Base-by-base conservation (phyloP, 768 basidiomycete genomes). In the Lactarius pseudohatsudake region DNA sequence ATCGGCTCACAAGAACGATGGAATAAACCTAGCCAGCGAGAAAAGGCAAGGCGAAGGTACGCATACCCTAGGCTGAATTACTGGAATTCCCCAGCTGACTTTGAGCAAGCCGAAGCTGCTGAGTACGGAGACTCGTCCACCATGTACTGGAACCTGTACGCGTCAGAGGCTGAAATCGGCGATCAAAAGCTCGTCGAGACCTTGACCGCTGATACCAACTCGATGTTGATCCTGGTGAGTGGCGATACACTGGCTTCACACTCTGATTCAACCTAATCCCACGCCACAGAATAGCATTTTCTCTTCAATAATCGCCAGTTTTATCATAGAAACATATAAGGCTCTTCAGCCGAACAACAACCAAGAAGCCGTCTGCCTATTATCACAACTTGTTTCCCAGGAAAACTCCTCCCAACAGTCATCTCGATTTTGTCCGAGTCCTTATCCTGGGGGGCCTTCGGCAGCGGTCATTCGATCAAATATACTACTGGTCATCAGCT, bases 281-380 rank as follows among this genome's bases (percentile, higher is more conserved):
- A 38, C 20, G 0, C 41, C 13, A 15, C 26, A 66, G 65, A 61
- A 47, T 26, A 26, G 66, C 13, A 28, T 72, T 15, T 72, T 72
- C 47, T 69, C 71, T 8, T 45, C 67, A 16, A 69, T 64, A 30
- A 58, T 69, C 36, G 63, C 70, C n/a, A 40, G 70, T 41, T 69
- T 72, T 28, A 57, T 72, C 34, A 57, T 66, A 45, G 61, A 71
- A 53, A 61, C 55, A n/a, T 72, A 70, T 50, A 57, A 65, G 45
- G 57, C 8, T 3, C 45, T 72, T 32, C 56, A 50, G 28, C 61
- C 71, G 6, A 34, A 59, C 41, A 43, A 40, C 9, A 9, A 20
- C 28, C 60, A 64, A 36, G 41, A 45, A n/a, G 60, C 57, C 5
- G 62, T 63, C n/a, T 26, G 9, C 36, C 56, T 67, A 15, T 40